Percentiles rank a stretch among this genome's conserved stretches.
Conservation (phyloP, 1,139 yeast genomes). For the Debaryomyces psychrophilus region DNA sequence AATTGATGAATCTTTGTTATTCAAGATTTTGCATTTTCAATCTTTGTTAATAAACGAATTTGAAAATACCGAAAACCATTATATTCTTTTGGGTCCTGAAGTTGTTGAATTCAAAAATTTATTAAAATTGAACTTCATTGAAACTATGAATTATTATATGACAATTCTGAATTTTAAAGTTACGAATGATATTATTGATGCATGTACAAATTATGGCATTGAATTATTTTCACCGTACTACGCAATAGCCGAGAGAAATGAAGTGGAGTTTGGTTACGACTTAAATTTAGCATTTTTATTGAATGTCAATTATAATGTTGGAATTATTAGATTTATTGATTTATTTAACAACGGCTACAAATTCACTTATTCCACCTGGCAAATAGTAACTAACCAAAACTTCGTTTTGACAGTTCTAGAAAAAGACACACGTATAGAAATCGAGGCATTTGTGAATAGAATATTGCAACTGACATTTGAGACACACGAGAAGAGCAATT, state of each 20-base stretch:
- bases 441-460: slow-evolving; percentile 30
- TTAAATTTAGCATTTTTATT: slow-evolving; percentile 35
- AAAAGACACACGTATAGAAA: slow-evolving; percentile 21
- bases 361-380: slow-evolving; percentile 39
- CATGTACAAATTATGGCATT: slow-evolving; percentile 19
- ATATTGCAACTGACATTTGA: slow-evolving; percentile 26
- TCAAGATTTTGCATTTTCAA: slow-evolving; percentile 34
- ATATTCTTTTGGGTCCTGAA: slow-evolving; percentile 43
- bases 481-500: slow-evolving; percentile 16
- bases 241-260: neutral
- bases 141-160: slow-evolving; percentile 12
- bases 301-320: slow-evolving; percentile 33
- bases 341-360: slow-evolving; percentile 32
- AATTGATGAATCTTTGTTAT: slow-evolving; percentile 12
- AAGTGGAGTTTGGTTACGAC: slow-evolving; percentile 18
- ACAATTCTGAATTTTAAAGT: slow-evolving; percentile 12
- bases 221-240: slow-evolving; percentile 5
- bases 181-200: slow-evolving; percentile 27
- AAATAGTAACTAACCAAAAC: slow-evolving; percentile 33
- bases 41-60: slow-evolving; percentile 51
- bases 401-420: slow-evolving; percentile 29
- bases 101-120: slow-evolving; percentile 29
- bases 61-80: slow-evolving; percentile 55
- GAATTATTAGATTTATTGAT: slow-evolving; percentile 31
- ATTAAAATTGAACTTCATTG: slow-evolving; percentile 24